Conservation (phyloP, 2,329 filamentous ascomycete genomes). For the Pyricularia pennisetigena region DNA sequence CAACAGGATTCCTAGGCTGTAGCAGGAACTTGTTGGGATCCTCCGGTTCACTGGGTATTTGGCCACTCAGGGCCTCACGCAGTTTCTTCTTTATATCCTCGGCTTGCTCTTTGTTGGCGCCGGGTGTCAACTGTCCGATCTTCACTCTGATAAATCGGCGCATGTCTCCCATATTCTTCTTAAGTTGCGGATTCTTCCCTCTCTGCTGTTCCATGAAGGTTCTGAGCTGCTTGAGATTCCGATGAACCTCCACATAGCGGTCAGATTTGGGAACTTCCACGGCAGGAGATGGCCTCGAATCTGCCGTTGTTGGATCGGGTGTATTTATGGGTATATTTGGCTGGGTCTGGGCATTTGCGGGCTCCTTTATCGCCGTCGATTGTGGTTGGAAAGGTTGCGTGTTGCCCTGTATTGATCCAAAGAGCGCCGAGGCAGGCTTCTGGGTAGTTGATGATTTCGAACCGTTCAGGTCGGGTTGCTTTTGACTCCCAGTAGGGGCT, state of each 20-base stretch:
- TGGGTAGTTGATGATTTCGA: not conserved
- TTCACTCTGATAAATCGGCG: conserved; percentile 61
- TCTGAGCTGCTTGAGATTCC: conserved; percentile 51
- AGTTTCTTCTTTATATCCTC: conserved; percentile 40
- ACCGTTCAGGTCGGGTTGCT: not conserved
- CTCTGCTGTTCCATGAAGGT: conserved; percentile 37
- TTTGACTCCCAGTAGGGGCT: not conserved
- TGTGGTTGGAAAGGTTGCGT: not conserved
- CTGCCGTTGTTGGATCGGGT: not conserved
- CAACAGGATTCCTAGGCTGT: conserved; percentile 25
- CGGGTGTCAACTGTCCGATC: conserved; percentile 48
- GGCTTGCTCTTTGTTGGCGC: conserved; percentile 6
- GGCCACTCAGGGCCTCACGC: conserved; percentile 36
- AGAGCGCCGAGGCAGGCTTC: not conserved
- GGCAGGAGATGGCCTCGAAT: not conserved
- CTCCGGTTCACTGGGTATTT: conserved; percentile 34
- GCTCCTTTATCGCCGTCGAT: not conserved
- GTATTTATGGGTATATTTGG: not conserved
- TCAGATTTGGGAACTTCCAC: conserved; percentile 18
- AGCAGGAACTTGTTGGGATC: conserved; percentile 43
- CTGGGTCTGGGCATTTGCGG: not conserved
- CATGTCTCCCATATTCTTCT: conserved; percentile 60
- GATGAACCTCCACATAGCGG: conserved; percentile 50
- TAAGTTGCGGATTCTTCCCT: conserved; percentile 47
- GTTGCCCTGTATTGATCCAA: not conserved